Conservation (phyloP, 805 yeast genomes). For the Maudiozyma saulgeensis region DNA sequence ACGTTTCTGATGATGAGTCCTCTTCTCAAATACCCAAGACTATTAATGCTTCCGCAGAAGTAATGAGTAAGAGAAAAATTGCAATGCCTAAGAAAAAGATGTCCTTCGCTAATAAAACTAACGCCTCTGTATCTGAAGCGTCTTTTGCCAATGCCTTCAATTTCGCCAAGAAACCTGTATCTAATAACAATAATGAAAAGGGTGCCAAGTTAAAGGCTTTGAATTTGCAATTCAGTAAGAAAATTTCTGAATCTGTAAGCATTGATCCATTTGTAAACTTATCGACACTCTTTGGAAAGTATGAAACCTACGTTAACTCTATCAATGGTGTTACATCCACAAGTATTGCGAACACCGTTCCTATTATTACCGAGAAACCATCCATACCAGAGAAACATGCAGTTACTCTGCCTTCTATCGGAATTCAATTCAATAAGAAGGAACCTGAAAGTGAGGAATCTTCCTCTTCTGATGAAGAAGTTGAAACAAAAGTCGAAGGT, state of each 20-base stretch:
- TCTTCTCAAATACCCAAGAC: slow-evolving; percentile 24
- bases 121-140: slow-evolving; percentile 9
- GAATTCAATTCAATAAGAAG: background rate
- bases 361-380: background rate
- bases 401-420: background rate
- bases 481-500: slow-evolving; percentile 61
- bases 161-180: slow-evolving; percentile 5
- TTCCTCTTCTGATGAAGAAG: slow-evolving; percentile 29
- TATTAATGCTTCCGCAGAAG: slow-evolving; percentile 54
- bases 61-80: slow-evolving; percentile 61
- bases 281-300: slow-evolving; percentile 46
- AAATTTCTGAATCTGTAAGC: slow-evolving; percentile 35
- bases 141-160: slow-evolving; percentile 14
- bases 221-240: slow-evolving; percentile 47
- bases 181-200: slow-evolving; percentile 28
- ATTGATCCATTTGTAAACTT: slow-evolving; percentile 47
- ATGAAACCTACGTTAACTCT: slow-evolving; percentile 37
- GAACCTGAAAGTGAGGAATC: background rate
- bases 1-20: slow-evolving; percentile 31
- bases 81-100: slow-evolving; percentile 45
- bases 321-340: slow-evolving; percentile 7
- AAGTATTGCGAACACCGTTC: slow-evolving; percentile 13
- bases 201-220: slow-evolving; percentile 52
- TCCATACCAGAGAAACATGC: background rate
- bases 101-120: slow-evolving; percentile 7